Evolutionary conservation across 1,139 yeast genomes (phyloP).

Genomic region (Yamadazyma aaseri): DNA sequence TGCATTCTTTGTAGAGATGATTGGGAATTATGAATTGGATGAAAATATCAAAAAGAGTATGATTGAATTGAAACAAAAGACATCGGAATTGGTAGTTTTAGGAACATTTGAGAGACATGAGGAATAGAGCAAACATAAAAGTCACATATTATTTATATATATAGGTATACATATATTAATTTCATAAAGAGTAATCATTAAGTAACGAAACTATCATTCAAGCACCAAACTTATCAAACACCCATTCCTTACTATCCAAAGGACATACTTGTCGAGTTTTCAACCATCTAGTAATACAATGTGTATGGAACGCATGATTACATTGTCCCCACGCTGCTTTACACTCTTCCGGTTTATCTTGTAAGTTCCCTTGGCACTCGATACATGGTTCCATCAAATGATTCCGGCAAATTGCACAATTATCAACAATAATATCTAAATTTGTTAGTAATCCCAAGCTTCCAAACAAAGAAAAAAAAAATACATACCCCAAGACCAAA

Average conservation of each 20-base stretch:
- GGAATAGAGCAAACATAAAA: constrained; percentile 13
- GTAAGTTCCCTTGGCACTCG: constrained; percentile 89
- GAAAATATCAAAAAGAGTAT: constrained; percentile 20
- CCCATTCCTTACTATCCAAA: constrained; percentile 93
- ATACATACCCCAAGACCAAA: constrained; percentile 95
- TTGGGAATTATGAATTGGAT: constrained; percentile 27
- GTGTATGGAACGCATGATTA: constrained; percentile 92
- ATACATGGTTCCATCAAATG: constrained; percentile 99
- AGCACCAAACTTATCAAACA: constrained; percentile 73
- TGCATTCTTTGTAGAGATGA: constrained; percentile 72
- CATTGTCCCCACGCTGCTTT: constrained; percentile 98
- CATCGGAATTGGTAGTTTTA: constrained; percentile 35
- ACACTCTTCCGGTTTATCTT: constrained; percentile 71
- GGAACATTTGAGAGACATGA: constrained; percentile 33
- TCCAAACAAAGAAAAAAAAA: neutral
- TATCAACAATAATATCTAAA: constrained; percentile 80
- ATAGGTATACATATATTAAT: constrained; percentile 3
- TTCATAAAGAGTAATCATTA: constrained; percentile 1
- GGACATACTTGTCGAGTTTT: constrained; percentile 98
- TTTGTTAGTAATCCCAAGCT: constrained; percentile 24
- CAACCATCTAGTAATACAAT: constrained; percentile 95
- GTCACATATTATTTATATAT: too few relatives aligned
- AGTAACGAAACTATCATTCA: neutral
- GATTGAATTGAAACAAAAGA: constrained; percentile 17
- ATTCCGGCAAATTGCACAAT: constrained; percentile 97